Base-by-base conservation (phyloP, 2,329 filamentous ascomycete species). In the Fusarium nelsonii region DNA sequence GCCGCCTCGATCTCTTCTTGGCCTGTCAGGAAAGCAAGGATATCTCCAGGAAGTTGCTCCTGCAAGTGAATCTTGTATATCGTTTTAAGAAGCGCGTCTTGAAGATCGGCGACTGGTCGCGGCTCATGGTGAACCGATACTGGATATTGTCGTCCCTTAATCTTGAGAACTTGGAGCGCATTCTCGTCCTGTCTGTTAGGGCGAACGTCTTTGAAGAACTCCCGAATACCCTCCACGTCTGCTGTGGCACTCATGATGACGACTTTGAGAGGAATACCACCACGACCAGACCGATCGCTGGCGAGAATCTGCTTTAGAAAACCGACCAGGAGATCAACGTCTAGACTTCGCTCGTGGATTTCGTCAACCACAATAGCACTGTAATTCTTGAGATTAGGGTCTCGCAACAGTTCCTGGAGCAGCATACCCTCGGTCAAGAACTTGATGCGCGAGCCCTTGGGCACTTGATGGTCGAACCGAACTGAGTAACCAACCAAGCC, bases 221-320 rank as follows among this genome's bases (percentile, higher is more conserved):
- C 82, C 43, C 88, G 85, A 33, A 98, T 88, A 58, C 87, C 88
- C 63, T 95, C 90, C 60, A 97, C 90, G 78, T 98, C 93, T 37
- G 94, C 93, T 8, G 96, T 99, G 50, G 96, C 96, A 84, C 94
- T 97, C 96, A 99, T 99, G 76, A 98, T 88, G 34, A 97, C 88
- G 5, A 98, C 89, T 78, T 97, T 98, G 58, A 99, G 82, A 2
- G 92, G 90, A 32, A 91, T 82, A 7, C 91, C 92, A 9, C 90
- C 89, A 6, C 91, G 88, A 8, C 89, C 89, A 44, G 87, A 83
- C 37, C 87, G 86, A 57, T 89, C 84, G 4, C 86, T 83, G 1
- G 84, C 82, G 2, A 96, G 81, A 46, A 98, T 87, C 64, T 92
- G 91, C 75, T 92, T 92, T 65, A 99, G 77, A 69, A 99, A 98